Percentiles rank a stretch among this genome's conserved stretches.
Evolutionary conservation across 495 filamentous ascomycete species (phyloP).

Genomic region (Aspergillus conjunctus): DNA sequence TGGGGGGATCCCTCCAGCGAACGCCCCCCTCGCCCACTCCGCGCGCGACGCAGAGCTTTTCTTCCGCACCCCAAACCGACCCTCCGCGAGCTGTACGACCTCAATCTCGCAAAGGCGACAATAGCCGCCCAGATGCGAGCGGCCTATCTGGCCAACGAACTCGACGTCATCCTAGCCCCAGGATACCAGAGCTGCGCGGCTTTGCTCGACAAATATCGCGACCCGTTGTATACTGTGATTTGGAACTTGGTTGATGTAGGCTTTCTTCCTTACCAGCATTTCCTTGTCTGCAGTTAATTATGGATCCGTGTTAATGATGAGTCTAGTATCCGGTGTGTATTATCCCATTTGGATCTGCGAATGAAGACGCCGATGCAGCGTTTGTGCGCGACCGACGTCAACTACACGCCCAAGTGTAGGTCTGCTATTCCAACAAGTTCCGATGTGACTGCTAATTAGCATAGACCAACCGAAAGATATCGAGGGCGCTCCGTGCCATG

Average conservation of each 20-base stretch:
- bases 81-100: conserved; percentile 27
- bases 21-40: conserved; percentile 46
- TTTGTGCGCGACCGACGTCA: conserved; percentile 23
- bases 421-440: background rate
- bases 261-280: background rate
- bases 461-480: conserved; percentile 27
- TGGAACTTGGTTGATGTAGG: conserved; percentile 57
- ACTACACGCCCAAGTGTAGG: conserved; percentile 29
- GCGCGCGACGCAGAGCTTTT: conserved; percentile 35
- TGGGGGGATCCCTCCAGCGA: conserved; percentile 31
- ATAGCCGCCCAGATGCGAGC: conserved; percentile 28
- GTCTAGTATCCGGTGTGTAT: conserved; percentile 39
- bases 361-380: conserved; percentile 19
- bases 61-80: conserved; percentile 29
- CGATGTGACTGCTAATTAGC: background rate
- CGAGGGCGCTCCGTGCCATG: conserved; percentile 34
- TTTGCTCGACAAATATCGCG: conserved; percentile 50
- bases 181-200: conserved; percentile 51
- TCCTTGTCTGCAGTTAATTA: background rate
- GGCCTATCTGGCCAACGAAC: conserved; percentile 29
- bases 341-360: conserved; percentile 35
- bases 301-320: conserved; percentile 5
- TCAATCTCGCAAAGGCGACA: conserved; percentile 23
- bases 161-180: conserved; percentile 52
- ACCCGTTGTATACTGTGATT: conserved; percentile 50